phyloP scores from a whole-genome alignment of 495 filamentous ascomycete genomes.

The Penicillium manginii region DNA sequence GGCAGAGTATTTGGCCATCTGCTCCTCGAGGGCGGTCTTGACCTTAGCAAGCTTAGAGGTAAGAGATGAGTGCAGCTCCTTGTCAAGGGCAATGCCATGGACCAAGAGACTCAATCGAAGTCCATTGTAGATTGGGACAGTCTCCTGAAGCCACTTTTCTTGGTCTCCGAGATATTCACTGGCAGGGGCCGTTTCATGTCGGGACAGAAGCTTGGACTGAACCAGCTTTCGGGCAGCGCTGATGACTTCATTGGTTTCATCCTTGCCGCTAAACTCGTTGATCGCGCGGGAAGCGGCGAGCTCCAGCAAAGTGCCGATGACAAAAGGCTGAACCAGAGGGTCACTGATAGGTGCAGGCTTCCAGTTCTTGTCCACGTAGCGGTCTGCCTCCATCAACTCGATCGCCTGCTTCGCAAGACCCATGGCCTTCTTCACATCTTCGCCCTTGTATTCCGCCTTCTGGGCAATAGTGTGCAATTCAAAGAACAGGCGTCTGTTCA shows the following conservation, averaged over 20 bases:
- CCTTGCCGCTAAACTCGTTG: constrained; percentile 31
- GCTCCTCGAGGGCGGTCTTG: constrained; percentile 26
- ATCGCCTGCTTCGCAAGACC: constrained; percentile 52
- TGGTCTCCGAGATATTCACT: constrained; percentile 12
- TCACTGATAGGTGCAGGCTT: constrained; percentile 17
- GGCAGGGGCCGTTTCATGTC: constrained; percentile 20
- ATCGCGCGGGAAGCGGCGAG: constrained; percentile 45
- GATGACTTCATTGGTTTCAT: constrained; percentile 37
- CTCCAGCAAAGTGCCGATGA: constrained; percentile 50
- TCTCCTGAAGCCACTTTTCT: constrained; percentile 32
- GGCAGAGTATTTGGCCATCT: constrained; percentile 2
- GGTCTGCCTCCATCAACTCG: constrained; percentile 54
- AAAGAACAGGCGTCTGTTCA: constrained; percentile 53
- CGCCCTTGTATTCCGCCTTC: constrained; percentile 43
- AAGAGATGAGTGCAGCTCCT: constrained; percentile 8
- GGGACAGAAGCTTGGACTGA: constrained; percentile 15
- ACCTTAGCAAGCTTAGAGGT: constrained; percentile 9
- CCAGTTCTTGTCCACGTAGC: constrained; percentile 28
- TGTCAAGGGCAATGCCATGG: constrained; percentile 16
- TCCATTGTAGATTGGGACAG: constrained; percentile 37
- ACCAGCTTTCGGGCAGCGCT: constrained; percentile 44
- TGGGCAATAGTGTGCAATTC: constrained; percentile 53
- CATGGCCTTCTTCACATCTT: constrained; percentile 38
- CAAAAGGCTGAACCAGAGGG: constrained; percentile 41
- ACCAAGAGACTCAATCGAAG: constrained; percentile 28